A percentile compares a stretch with the other conserved stretches of the same genome.
These are phyloP conservation scores for Alternaria rosae DNA, from an alignment of 2,329 filamentous ascomycete species.

Conservation along the genomic window DNA sequence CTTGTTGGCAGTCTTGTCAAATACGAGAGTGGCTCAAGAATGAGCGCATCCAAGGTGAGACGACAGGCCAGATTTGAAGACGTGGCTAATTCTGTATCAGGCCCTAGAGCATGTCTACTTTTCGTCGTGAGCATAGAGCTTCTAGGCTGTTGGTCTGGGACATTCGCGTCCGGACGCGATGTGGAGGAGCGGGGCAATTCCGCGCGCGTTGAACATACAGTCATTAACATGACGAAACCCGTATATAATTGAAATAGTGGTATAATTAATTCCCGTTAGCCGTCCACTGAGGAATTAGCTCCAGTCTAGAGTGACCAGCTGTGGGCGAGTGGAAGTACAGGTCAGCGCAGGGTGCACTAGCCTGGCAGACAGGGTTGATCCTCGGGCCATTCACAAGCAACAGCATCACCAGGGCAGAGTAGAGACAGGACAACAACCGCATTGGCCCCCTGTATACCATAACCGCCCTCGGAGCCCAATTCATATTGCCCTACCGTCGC, in stretches of 20 bases:
- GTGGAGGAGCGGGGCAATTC: conserved; percentile 5
- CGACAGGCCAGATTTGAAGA: not conserved
- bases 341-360: conserved; percentile 14
- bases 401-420: conserved; percentile 28
- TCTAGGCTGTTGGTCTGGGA: not conserved
- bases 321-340: conserved; percentile 18
- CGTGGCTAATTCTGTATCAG: conserved; percentile 23
- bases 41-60: conserved; percentile 69
- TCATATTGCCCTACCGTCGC: conserved; percentile 19
- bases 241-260: conserved; percentile 1
- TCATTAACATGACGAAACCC: not conserved
- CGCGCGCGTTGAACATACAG: not conserved
- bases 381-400: conserved; percentile 22
- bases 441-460: conserved; percentile 18
- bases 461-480: conserved; percentile 12
- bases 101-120: conserved; percentile 43
- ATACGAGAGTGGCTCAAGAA: conserved; percentile 73
- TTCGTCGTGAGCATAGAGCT: not conserved
- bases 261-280: not conserved
- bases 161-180: not conserved
- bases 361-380: conserved; percentile 23
- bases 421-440: conserved; percentile 34
- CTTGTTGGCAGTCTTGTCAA: conserved; percentile 73
- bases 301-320: not conserved
- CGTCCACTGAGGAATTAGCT: not conserved